Conservation (phyloP, 305 asterid genomes). For the Rubia peregrina region DNA sequence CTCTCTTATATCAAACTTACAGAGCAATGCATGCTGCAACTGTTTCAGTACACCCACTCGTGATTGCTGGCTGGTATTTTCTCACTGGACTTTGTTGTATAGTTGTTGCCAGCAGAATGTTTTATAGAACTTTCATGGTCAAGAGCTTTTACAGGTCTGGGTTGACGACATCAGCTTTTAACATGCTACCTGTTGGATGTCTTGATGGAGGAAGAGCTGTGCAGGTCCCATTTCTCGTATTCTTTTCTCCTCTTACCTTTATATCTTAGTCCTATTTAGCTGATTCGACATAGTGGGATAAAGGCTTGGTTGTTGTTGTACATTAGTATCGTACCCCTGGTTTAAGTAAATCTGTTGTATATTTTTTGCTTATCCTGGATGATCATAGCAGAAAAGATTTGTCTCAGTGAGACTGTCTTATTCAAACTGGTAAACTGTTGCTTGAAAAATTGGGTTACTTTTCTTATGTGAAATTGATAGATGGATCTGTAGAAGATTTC, state of each 20-base stretch:
- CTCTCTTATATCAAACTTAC: conserved; percentile 20
- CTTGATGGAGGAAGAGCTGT: conserved; percentile 96
- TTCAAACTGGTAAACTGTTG: neutral
- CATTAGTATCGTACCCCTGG: neutral
- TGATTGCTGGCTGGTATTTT: conserved; percentile 91
- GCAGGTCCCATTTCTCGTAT: conserved; percentile 47
- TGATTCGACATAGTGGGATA: neutral
- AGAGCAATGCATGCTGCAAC: conserved; percentile 80
- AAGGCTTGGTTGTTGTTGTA: neutral
- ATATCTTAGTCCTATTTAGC: neutral
- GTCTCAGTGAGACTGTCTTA: neutral
- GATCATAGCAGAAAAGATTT: neutral
- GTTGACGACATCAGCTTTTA: conserved; percentile 86
- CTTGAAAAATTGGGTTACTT: neutral
- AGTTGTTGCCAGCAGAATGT: conserved; percentile 2
- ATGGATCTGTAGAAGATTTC: neutral
- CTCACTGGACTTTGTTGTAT: conserved; percentile 17
- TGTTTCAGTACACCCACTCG: conserved; percentile 80
- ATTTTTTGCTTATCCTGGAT: neutral
- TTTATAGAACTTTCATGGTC: conserved; percentile 14
- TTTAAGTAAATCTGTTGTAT: neutral
- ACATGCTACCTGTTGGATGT: conserved; percentile 94
- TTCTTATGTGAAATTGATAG: neutral
- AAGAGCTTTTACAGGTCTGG: conserved; percentile 63
- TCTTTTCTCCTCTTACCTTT: neutral